Evolutionary conservation across 2,329 filamentous ascomycete species (phyloP), one percentile per base, ranked within the genome.

Genomic region (Paracoccidioides lutzii): DNA sequence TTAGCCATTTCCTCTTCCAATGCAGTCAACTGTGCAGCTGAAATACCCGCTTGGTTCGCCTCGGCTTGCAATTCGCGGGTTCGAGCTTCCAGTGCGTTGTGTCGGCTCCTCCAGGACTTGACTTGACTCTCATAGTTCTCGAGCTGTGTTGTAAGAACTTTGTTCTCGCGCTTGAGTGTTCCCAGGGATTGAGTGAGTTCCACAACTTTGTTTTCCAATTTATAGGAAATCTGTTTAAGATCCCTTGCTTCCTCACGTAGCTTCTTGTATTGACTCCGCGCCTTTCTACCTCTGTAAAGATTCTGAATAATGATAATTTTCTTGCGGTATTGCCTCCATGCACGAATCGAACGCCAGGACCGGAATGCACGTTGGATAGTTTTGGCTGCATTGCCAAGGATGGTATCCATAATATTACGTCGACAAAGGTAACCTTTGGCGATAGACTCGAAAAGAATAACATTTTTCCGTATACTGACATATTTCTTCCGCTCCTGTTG

Each of bases 161-260:
- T 96, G 81, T 98, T 98, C 74, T 95, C 88, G 60, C 85, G 82
- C 76, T 95, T 95, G 80, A 95, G 86, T 8, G 89, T 85, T 62
- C 93, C 90, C 64, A 98, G 75, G 52, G 86, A 88, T 71, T 98
- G 93, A 1, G 93, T 98, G 66, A 98, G 81, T 75, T 98, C 93
- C 60, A 98, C 89, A 60, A 98, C 93, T 82, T 98, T 98, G 80
- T 98, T 97, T 73, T 98, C 93, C 65, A 98, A 78, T 78, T 95
- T 97, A 79, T 98, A 98, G 2, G 93, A 97, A 64, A 98, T 98
- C 73, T 97, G 91, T 79, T 97, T 97, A 70, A 98, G 81, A 76
- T 98, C 94, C 67, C 93, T 87, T 61, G 93, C 93, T 73, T 98
- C 93, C 73, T 96, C 90, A 63, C 93, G 88, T 59, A 95, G 76